A percentile compares a stretch with the other conserved stretches of the same genome.
Evolutionary conservation across 2,329 filamentous ascomycete genomes (phyloP).

Genomic region (Ceratocystis destructans): DNA sequence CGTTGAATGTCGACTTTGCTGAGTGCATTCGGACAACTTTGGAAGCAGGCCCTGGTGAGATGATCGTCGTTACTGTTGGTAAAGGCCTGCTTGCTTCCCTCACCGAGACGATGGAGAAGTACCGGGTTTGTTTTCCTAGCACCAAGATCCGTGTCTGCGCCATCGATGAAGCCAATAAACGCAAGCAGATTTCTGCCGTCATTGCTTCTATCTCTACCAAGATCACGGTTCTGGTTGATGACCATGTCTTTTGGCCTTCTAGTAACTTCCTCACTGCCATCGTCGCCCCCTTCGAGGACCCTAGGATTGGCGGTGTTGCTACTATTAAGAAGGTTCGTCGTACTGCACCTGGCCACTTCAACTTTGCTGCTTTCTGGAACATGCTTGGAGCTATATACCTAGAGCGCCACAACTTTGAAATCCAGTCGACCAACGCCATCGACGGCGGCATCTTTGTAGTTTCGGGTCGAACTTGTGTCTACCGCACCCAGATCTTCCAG

Average conservation of each 20-base stretch:
- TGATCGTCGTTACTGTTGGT: slow-evolving; percentile 36
- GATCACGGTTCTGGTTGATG: slow-evolving; percentile 37
- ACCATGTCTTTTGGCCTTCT: slow-evolving; percentile 39
- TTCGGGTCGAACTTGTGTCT: slow-evolving; percentile 40
- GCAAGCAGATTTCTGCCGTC: slow-evolving; percentile 33
- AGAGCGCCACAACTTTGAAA: slow-evolving; percentile 49
- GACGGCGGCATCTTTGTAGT: slow-evolving; percentile 47
- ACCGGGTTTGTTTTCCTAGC: slow-evolving; percentile 9
- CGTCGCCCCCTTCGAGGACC: slow-evolving; percentile 33
- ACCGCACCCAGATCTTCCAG: slow-evolving; percentile 38
- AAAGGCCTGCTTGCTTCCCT: slow-evolving; percentile 22
- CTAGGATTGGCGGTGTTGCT: slow-evolving; percentile 38
- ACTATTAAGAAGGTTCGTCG: slow-evolving; percentile 42
- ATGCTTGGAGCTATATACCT: slow-evolving; percentile 46
- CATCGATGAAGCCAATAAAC: slow-evolving; percentile 32
- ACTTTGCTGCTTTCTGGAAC: slow-evolving; percentile 33
- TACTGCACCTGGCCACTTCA: slow-evolving; percentile 23
- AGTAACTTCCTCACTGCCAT: slow-evolving; percentile 29
- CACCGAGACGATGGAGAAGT: slow-evolving; percentile 13
- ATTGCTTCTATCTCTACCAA: slow-evolving; percentile 28
- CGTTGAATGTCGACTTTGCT: slow-evolving; percentile 29
- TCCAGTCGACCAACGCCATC: slow-evolving; percentile 39
- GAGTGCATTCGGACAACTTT: slow-evolving; percentile 31
- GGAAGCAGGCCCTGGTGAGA: slow-evolving; percentile 26
- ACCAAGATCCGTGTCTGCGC: slow-evolving; percentile 26